Conservation (phyloP, 208 protist species). For the Crithidia fasciculata region DNA sequence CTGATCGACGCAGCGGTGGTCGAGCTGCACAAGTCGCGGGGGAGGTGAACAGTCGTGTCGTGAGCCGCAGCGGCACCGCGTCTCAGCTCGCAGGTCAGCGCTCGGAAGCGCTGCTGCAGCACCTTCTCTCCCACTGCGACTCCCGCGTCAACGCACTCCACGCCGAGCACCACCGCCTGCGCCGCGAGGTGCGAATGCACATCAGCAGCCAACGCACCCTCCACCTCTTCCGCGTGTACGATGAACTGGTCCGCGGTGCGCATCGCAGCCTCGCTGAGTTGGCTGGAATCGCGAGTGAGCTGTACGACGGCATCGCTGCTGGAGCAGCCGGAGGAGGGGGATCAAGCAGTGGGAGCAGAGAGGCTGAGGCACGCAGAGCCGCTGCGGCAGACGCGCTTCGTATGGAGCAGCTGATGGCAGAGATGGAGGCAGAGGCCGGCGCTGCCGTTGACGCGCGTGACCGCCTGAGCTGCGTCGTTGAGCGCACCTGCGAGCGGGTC, state of each 20-base stretch:
- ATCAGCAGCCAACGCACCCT: slow-evolving; percentile 73
- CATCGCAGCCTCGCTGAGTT: slow-evolving; percentile 40
- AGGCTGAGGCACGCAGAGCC: background rate
- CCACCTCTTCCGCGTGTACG: slow-evolving; percentile 74
- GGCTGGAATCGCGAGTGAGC: slow-evolving; percentile 28
- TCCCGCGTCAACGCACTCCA: slow-evolving; percentile 33
- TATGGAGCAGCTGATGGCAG: slow-evolving; percentile 9
- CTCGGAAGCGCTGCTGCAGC: slow-evolving; percentile 14
- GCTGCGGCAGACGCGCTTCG: slow-evolving; percentile 2
- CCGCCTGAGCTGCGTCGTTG: slow-evolving; percentile 34
- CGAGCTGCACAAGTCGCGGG: background rate
- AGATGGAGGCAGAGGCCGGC: background rate
- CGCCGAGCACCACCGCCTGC: slow-evolving; percentile 58
- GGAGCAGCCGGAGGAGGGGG: background rate
- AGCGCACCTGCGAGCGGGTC: slow-evolving; percentile 50
- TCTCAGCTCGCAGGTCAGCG: slow-evolving; percentile 2
- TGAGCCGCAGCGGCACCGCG: slow-evolving; percentile 1
- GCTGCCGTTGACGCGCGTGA: slow-evolving; percentile 12
- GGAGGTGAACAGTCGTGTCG: slow-evolving; percentile 3
- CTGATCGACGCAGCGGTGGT: slow-evolving; percentile 1
- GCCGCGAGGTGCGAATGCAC: slow-evolving; percentile 71
- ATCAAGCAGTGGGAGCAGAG: background rate
- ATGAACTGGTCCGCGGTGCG: slow-evolving; percentile 46
- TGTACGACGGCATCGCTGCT: slow-evolving; percentile 21
- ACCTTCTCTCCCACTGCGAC: slow-evolving; percentile 16